These are phyloP conservation scores for Mucor saturninus DNA, from an alignment of 371 early-diverging fungal genomes.

Conservation along the genomic window DNA sequence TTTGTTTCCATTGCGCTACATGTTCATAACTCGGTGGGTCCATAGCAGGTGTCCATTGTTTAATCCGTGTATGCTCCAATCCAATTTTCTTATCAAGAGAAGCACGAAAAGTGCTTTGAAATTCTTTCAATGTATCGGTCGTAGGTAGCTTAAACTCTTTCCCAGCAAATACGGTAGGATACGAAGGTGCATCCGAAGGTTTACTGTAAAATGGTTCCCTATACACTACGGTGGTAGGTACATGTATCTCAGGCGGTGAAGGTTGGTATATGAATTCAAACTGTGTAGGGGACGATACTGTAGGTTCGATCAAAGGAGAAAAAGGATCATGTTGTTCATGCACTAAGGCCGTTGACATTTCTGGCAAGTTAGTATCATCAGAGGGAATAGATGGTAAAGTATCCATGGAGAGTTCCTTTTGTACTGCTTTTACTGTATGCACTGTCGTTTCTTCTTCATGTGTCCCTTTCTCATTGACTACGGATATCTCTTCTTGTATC, in stretches of 20 bases:
- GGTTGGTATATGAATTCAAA: slow-evolving; percentile 11
- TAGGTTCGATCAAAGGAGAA: too few relatives aligned
- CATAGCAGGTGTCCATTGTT: slow-evolving; percentile 35
- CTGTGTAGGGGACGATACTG: too few relatives aligned
- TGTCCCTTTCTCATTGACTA: too few relatives aligned
- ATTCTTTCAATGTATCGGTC: slow-evolving; percentile 30
- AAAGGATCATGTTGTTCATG: too few relatives aligned
- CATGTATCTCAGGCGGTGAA: slow-evolving; percentile 28
- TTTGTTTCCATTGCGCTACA: slow-evolving; percentile 33
- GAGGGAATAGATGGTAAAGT: too few relatives aligned
- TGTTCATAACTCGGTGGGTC: slow-evolving; percentile 37
- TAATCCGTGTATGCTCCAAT: slow-evolving; percentile 15
- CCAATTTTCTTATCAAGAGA: not conserved
- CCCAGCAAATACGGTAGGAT: slow-evolving; percentile 56
- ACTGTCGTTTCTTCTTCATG: too few relatives aligned
- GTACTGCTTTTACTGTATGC: too few relatives aligned
- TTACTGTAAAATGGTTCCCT: slow-evolving; percentile 69
- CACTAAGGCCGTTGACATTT: too few relatives aligned
- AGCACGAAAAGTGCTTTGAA: not conserved
- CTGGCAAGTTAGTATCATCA: too few relatives aligned
- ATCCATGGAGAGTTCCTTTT: too few relatives aligned
- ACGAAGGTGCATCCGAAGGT: slow-evolving; percentile 57
- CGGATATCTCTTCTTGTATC: too few relatives aligned
- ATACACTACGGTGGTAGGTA: slow-evolving; percentile 36
- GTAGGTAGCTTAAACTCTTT: slow-evolving; percentile 56